Conservation (phyloP, 164 flowering plant species). For the Vitis amurensis region DNA sequence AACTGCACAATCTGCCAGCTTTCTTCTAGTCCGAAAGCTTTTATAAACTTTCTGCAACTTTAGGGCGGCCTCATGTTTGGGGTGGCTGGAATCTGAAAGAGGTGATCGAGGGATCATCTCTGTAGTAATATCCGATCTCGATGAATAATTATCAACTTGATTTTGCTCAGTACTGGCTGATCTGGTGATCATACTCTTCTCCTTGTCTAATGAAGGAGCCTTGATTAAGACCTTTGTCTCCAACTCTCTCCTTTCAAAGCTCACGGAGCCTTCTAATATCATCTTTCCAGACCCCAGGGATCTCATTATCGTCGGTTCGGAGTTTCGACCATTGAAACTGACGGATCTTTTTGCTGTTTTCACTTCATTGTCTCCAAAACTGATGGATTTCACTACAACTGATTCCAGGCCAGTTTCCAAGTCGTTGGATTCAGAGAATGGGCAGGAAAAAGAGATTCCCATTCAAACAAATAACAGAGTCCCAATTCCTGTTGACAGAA, state of each 20-base stretch:
- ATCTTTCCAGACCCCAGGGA: constrained; percentile 44
- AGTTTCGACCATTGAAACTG: constrained; percentile 48
- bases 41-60: constrained; percentile 94
- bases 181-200: constrained; percentile 8
- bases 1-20: constrained; percentile 95
- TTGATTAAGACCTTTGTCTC: constrained; percentile 41
- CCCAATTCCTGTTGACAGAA: constrained; percentile 20
- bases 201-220: constrained; percentile 27
- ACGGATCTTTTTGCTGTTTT: constrained; percentile 47
- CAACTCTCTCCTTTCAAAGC: constrained; percentile 42
- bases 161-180: constrained; percentile 12
- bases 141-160: constrained; percentile 11
- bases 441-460: constrained; percentile 66
- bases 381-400: constrained; percentile 54
- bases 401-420: constrained; percentile 44
- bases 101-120: constrained; percentile 19
- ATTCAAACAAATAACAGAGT: constrained; percentile 29
- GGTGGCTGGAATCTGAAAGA: constrained; percentile 26
- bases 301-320: constrained; percentile 50
- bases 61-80: constrained; percentile 77
- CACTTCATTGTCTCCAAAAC: constrained; percentile 45
- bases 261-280: constrained; percentile 45
- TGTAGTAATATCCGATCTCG: constrained; percentile 15
- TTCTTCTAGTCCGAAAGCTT: constrained; percentile 86
- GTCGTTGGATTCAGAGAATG: constrained; percentile 43